phyloP scores from a whole-genome alignment of 2,329 filamentous ascomycete species.

The Aspergillus cejpii region DNA sequence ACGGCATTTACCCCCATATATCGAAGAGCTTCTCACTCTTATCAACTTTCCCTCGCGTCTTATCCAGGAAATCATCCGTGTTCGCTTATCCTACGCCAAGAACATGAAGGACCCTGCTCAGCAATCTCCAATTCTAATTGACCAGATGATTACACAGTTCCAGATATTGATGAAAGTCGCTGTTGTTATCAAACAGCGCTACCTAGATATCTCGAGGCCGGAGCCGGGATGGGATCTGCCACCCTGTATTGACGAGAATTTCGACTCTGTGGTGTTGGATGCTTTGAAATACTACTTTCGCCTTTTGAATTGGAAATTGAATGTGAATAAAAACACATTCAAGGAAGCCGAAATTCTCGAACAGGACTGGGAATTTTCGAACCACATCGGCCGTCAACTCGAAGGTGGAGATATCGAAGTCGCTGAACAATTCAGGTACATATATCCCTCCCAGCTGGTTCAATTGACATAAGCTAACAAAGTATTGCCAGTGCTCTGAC shows the following conservation, averaged over 20 bases:
- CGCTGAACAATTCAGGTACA: constrained; percentile 83
- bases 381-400: constrained; percentile 84
- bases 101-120: constrained; percentile 93
- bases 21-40: constrained; percentile 88
- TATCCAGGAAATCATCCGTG: constrained; percentile 92
- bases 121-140: constrained; percentile 87
- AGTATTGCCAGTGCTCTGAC: constrained; percentile 60
- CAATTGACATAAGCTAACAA: constrained; percentile 21
- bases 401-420: constrained; percentile 93
- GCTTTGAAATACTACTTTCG: constrained; percentile 97
- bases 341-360: constrained; percentile 97
- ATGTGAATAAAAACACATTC: constrained; percentile 97
- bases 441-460: background rate
- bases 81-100: constrained; percentile 82
- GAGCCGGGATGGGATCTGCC: constrained; percentile 93
- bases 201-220: constrained; percentile 72
- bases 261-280: constrained; percentile 84
- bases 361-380: constrained; percentile 96
- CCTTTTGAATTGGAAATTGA: constrained; percentile 96
- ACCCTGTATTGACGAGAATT: constrained; percentile 92
- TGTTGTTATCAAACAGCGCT: constrained; percentile 85
- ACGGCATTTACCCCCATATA: constrained; percentile 87
- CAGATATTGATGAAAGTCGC: constrained; percentile 87
- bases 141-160: constrained; percentile 97
- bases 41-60: constrained; percentile 96